Base-by-base conservation (phyloP, 2,329 filamentous ascomycete genomes). In the Ophiostoma sp. region DNA sequence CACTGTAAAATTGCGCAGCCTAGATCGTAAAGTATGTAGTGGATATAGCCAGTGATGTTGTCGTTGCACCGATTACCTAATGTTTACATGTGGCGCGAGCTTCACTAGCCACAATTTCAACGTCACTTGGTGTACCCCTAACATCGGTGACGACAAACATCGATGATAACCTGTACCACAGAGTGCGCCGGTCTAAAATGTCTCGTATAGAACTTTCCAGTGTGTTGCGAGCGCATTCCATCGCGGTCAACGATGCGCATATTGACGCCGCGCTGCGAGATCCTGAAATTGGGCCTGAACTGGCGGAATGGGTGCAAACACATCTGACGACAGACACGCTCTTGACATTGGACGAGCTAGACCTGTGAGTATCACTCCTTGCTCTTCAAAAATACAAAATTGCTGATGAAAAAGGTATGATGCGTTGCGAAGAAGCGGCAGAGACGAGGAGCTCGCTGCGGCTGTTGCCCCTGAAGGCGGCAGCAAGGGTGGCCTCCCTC, bases 271-370 rank as follows among this genome's bases (percentile, higher is more conserved):
- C 78, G 52, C 75, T 84, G 52, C 72, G 75, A 15, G 79, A 82
- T 69, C 73, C 74, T 1, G 73, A 78, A 10, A 75, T 77, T 48
- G 79, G 79, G 41, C 74, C 77, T 3, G 76, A 77, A 4, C 77
- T 85, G 65, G 76, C 77, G 3, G 80, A 81, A 65, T 88, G 86
- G 86, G 82, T 82, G 20, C 76, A 79, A 36, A 76, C 79, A 73
- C 83, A 86, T 74, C 78, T 88, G 44, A 77, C 77, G 15, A 75
- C 78, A 1, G 84, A 87, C 72, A 86, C 84, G 35, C 79, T 88
- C 15, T 78, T 88, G 57, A 84, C 83, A 62, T 79, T 78, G 70
- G 83, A 87, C 74, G 86, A 88, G 77, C 78, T 86, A 71, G 79
- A 81, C 66, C 75, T 84, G 86, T 88, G 85, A 76, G 80, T 79